Evolutionary conservation across 1,139 yeast species (phyloP).

Genomic region (Diutina sp.): DNA sequence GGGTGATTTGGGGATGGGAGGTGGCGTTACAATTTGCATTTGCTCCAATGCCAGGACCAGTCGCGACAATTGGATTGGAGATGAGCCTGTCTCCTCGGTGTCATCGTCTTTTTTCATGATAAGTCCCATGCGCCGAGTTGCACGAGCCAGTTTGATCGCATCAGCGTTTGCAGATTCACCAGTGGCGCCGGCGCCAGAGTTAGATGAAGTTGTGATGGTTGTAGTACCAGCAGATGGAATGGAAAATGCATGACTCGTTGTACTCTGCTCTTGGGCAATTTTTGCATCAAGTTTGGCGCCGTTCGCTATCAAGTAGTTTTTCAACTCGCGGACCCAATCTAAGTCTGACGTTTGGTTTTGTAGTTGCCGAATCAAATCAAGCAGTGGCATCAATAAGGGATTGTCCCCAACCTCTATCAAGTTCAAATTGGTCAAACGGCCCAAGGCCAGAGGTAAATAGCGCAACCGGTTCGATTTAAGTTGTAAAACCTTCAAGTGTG

Average conservation of each 20-base stretch:
- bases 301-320: slow-evolving; percentile 24
- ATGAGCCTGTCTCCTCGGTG: not conserved
- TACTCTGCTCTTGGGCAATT: not conserved
- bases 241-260: not conserved
- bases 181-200: not conserved
- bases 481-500: not conserved
- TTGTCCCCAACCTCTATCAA: slow-evolving; percentile 63
- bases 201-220: not conserved
- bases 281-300: slow-evolving; percentile 12
- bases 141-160: slow-evolving; percentile 8
- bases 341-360: slow-evolving; percentile 27
- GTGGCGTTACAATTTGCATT: slow-evolving; percentile 10
- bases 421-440: slow-evolving; percentile 38
- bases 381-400: slow-evolving; percentile 44
- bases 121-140: slow-evolving; percentile 53
- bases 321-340: slow-evolving; percentile 46
- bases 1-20: slow-evolving; percentile 3
- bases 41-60: slow-evolving; percentile 14
- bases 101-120: slow-evolving; percentile 27
- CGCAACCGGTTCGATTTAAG: not conserved
- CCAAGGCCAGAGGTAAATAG: not conserved
- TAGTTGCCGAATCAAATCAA: slow-evolving; percentile 19
- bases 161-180: not conserved
- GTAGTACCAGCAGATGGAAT: not conserved
- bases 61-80: not conserved